These are phyloP conservation scores for Thecaphora thlaspeos DNA, from an alignment of 1,284 basidiomycete genomes.

Conservation along the genomic window DNA sequence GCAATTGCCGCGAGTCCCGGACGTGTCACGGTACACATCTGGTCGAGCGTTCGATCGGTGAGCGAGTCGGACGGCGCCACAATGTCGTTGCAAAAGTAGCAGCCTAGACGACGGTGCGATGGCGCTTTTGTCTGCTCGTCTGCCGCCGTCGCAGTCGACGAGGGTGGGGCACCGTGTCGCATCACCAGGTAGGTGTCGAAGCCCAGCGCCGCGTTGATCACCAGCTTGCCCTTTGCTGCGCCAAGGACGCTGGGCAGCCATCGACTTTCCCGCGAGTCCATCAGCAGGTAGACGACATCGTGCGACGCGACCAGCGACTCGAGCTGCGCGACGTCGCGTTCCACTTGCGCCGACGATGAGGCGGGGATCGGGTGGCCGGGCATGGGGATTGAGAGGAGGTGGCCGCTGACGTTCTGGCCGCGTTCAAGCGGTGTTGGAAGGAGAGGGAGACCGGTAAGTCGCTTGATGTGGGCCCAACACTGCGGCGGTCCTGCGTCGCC, in stretches of 20 bases:
- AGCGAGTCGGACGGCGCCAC: constrained; percentile 91
- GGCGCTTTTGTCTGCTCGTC: constrained; percentile 4
- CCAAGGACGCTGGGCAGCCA: constrained; percentile 92
- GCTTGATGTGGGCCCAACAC: too few relatives aligned
- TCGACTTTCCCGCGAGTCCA: constrained; percentile 93
- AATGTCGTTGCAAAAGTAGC: constrained; percentile 98
- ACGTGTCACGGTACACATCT: constrained; percentile 99
- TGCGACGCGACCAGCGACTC: constrained; percentile 78
- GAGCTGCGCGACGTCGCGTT: constrained; percentile 70
- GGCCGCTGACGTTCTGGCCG: constrained; percentile 72
- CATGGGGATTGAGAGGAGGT: constrained; percentile 85
- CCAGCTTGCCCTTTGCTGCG: constrained; percentile 80
- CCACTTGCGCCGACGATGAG: constrained; percentile 64
- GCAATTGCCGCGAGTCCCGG: constrained; percentile 92
- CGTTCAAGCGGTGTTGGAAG: neutral
- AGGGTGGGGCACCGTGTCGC: constrained; percentile 77
- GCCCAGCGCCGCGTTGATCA: constrained; percentile 90
- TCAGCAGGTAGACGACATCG: constrained; percentile 88
- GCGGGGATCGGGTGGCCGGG: constrained; percentile 83
- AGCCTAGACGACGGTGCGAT: constrained; percentile 63
- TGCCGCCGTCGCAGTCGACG: constrained; percentile 34
- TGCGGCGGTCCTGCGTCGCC: neutral
- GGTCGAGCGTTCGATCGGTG: constrained; percentile 90
- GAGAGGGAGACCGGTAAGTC: neutral
- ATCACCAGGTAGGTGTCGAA: constrained; percentile 97